phyloP scores from a whole-genome alignment of 345 rosid genomes.

The Rhizophora mangle region DNA sequence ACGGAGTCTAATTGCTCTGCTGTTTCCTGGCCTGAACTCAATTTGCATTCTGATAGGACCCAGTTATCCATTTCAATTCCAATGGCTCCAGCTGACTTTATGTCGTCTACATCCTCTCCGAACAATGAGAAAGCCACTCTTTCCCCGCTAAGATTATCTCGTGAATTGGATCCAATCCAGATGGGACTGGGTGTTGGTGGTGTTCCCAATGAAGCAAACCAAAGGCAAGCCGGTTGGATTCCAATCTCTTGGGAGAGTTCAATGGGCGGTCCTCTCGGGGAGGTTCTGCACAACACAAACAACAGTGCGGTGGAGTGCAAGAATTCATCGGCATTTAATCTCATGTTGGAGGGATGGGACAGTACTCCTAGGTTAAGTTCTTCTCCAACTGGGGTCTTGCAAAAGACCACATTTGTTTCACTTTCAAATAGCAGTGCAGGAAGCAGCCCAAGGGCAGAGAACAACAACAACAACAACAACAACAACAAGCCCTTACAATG shows the following conservation, averaged over 20 bases:
- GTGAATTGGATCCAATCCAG: constrained; percentile 42
- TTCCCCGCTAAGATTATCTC: constrained; percentile 47
- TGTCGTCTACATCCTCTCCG: constrained; percentile 53
- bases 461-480: constrained; percentile 29
- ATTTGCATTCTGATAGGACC: constrained; percentile 44
- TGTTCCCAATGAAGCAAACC: constrained; percentile 30
- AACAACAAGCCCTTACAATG: constrained; percentile 30
- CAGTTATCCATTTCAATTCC: constrained; percentile 66
- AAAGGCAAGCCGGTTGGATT: constrained; percentile 48
- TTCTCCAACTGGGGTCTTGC: constrained; percentile 78
- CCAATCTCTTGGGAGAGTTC: constrained; percentile 59
- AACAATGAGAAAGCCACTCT: constrained; percentile 35
- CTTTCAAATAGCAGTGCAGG: constrained; percentile 83
- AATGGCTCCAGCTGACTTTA: constrained; percentile 41
- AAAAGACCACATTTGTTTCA: constrained; percentile 58
- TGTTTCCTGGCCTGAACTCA: constrained; percentile 41
- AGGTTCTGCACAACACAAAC: constrained; percentile 51
- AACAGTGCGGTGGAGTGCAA: constrained; percentile 35
- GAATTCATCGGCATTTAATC: constrained; percentile 44
- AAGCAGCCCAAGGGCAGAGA: constrained; percentile 64
- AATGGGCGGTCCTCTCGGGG: constrained; percentile 73
- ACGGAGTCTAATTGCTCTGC: constrained; percentile 28
- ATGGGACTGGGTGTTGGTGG: constrained; percentile 53
- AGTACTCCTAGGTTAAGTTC: constrained; percentile 46
- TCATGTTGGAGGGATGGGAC: constrained; percentile 55